These are phyloP conservation scores for Petrea volubilis DNA, from an alignment of 257 asterid genomes.

Conservation along the genomic window DNA sequence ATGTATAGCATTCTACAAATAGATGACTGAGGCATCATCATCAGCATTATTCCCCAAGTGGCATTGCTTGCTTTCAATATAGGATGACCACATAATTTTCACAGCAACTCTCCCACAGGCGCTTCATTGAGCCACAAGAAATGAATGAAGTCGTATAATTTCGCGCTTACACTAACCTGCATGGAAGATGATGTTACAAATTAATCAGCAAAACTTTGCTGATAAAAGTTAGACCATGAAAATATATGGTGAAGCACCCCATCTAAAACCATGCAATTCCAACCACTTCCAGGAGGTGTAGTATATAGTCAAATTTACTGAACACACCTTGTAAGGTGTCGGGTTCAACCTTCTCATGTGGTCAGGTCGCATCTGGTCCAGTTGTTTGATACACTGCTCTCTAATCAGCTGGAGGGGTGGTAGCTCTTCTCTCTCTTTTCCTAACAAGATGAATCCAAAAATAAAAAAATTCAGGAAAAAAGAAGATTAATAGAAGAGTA, in stretches of 20 bases:
- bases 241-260: too few species aligned
- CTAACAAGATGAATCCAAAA: constrained; percentile 35
- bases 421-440: constrained; percentile 64
- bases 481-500: not conserved
- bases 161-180: constrained; percentile 97
- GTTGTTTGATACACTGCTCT: constrained; percentile 71
- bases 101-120: constrained; percentile 96
- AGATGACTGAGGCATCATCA: constrained; percentile 3
- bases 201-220: not conserved
- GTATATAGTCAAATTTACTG: not conserved
- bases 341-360: constrained; percentile 99
- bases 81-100: not conserved
- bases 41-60: too few species aligned
- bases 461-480: not conserved
- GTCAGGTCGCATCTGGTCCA: constrained; percentile 86
- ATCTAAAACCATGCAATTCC: not conserved
- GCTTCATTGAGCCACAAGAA: constrained; percentile 98
- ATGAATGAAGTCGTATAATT: constrained; percentile 90
- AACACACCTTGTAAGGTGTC: constrained; percentile 90
- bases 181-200: not conserved
- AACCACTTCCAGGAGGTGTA: not conserved
- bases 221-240: not conserved
- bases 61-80: constrained; percentile 7
- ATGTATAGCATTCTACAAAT: not conserved
- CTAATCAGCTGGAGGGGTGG: constrained; percentile 64